Percentiles rank a stretch among this genome's conserved stretches.
These are phyloP conservation scores for Brasenia schreberi DNA, from an alignment of 164 flowering plant species.

Conservation along the genomic window DNA sequence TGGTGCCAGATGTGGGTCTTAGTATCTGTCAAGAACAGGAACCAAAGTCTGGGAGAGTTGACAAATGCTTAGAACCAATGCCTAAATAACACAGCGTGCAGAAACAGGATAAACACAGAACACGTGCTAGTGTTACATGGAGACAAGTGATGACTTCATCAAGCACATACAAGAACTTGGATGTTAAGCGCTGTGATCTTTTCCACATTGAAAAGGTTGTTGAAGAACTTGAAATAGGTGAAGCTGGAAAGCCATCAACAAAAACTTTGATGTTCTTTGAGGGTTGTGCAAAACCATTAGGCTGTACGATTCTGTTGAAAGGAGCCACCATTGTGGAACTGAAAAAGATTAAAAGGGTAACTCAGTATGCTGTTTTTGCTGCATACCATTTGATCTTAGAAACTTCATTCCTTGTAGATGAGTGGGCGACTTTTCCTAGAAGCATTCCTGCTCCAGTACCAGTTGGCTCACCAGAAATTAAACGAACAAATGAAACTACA, in stretches of 20 bases:
- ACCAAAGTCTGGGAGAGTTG: too few species aligned
- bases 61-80: too few species aligned
- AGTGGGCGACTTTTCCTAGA: slow-evolving; percentile 59
- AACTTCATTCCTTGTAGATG: slow-evolving; percentile 74
- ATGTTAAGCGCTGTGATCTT: slow-evolving; percentile 66
- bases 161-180: slow-evolving; percentile 36
- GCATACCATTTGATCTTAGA: slow-evolving; percentile 84
- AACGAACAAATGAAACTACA: background rate
- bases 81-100: too few species aligned
- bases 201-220: slow-evolving; percentile 64
- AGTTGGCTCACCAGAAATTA: slow-evolving; percentile 4
- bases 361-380: slow-evolving; percentile 56
- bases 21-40: too few species aligned
- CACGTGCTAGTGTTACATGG: too few species aligned
- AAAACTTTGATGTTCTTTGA: slow-evolving; percentile 92
- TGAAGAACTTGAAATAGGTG: slow-evolving; percentile 49
- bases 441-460: slow-evolving; percentile 14
- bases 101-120: too few species aligned
- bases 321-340: slow-evolving; percentile 74
- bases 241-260: slow-evolving; percentile 52
- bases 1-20: too few species aligned
- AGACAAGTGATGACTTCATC: too few species aligned
- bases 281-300: slow-evolving; percentile 68
- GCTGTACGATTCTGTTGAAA: slow-evolving; percentile 87
- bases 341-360: slow-evolving; percentile 67